Percentiles rank a stretch among this genome's conserved stretches.
phyloP scores from a whole-genome alignment of 2,329 filamentous ascomycete genomes.

The Calycina marina region DNA sequence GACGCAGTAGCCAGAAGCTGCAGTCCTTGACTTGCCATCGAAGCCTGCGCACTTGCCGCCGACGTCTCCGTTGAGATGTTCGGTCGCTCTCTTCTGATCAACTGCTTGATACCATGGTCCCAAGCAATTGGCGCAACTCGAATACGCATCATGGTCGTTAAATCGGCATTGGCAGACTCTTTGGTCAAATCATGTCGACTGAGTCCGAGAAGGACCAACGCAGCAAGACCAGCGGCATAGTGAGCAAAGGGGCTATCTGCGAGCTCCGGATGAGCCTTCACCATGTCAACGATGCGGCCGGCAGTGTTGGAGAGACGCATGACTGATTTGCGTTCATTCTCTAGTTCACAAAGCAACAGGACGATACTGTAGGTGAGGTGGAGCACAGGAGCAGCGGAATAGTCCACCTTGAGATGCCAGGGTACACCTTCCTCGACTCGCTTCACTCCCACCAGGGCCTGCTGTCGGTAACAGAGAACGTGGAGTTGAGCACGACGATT shows the following conservation, averaged over 20 bases:
- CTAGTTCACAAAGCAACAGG: constrained; percentile 39
- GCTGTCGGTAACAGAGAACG: no score
- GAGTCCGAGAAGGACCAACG: constrained; percentile 47
- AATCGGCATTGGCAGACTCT: constrained; percentile 39
- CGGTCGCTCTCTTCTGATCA: constrained; percentile 24
- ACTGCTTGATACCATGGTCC: constrained; percentile 39
- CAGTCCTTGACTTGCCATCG: constrained; percentile 24
- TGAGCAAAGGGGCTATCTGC: constrained; percentile 47
- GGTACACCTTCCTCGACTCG: constrained; percentile 50
- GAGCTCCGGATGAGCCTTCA: constrained; percentile 38
- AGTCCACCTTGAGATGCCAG: no score
- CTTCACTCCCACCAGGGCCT: no score
- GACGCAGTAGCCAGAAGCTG: constrained; percentile 35
- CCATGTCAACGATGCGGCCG: constrained; percentile 45
- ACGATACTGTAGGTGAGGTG: no score
- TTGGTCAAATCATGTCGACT: constrained; percentile 37
- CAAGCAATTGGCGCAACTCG: constrained; percentile 35
- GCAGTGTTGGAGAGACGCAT: constrained; percentile 57
- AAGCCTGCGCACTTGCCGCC: constrained; percentile 8
- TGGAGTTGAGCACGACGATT: no score
- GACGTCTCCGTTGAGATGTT: background rate
- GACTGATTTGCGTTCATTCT: constrained; percentile 38
- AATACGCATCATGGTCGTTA: constrained; percentile 41
- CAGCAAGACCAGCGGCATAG: constrained; percentile 46
- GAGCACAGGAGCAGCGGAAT: no score